Percentiles rank a stretch among this genome's conserved stretches.
phyloP scores from a whole-genome alignment of 345 rosid genomes.

The Aquilaria sinensis region DNA sequence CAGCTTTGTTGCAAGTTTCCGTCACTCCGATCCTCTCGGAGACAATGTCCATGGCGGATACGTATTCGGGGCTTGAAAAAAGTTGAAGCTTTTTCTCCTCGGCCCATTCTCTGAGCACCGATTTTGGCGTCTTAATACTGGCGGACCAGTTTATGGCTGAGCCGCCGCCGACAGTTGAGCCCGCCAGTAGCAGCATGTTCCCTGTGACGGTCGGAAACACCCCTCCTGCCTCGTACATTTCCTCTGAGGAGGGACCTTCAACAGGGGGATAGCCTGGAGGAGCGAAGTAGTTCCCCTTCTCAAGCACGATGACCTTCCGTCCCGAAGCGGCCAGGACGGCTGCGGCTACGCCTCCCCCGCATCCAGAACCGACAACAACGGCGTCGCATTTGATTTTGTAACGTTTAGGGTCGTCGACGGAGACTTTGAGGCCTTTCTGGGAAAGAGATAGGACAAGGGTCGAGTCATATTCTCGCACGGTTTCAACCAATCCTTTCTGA shows the following conservation, averaged over 20 bases:
- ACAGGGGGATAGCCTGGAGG: slow-evolving; percentile 37
- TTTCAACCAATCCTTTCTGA: slow-evolving; percentile 58
- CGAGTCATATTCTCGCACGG: slow-evolving; percentile 29
- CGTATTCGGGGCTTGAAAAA: slow-evolving; percentile 36
- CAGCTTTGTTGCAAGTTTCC: slow-evolving; percentile 36
- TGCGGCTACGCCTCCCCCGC: slow-evolving; percentile 86
- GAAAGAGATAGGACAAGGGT: slow-evolving; percentile 36
- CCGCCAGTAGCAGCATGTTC: slow-evolving; percentile 41
- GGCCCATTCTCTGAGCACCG: slow-evolving; percentile 64
- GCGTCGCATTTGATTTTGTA: slow-evolving; percentile 59
- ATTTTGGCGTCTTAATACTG: slow-evolving; percentile 50
- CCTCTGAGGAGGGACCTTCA: slow-evolving; percentile 48
- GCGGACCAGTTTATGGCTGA: slow-evolving; percentile 86
- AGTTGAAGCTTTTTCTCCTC: slow-evolving; percentile 32
- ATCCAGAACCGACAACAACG: slow-evolving; percentile 73
- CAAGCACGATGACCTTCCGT: slow-evolving; percentile 55
- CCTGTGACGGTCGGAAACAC: slow-evolving; percentile 32
- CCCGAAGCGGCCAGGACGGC: slow-evolving; percentile 62
- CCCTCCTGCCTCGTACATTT: slow-evolving; percentile 61
- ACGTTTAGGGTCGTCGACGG: slow-evolving; percentile 13
- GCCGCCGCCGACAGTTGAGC: slow-evolving; percentile 77
- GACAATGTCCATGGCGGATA: slow-evolving; percentile 54
- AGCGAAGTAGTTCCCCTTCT: slow-evolving; percentile 69
- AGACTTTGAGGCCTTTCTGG: slow-evolving; percentile 45
- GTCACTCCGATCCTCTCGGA: slow-evolving; percentile 62